Conservation (phyloP, 305 asterid species). For the Nicotiana rustica region DNA sequence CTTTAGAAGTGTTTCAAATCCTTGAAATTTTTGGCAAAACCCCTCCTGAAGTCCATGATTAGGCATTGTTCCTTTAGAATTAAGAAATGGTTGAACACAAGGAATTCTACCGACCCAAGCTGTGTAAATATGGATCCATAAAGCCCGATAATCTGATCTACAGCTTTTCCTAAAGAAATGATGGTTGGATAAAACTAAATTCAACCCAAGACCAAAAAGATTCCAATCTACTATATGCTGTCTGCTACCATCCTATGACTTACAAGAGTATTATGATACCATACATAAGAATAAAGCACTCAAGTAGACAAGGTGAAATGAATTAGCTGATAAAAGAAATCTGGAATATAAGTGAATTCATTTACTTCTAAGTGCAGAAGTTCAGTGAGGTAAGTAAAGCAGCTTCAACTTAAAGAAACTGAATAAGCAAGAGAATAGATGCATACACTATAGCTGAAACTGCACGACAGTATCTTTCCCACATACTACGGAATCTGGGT, state of each 20-base stretch:
- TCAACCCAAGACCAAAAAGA: neutral
- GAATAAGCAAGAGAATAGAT: slow-evolving; percentile 23
- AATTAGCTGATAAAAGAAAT: neutral
- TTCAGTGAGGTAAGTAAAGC: slow-evolving; percentile 3
- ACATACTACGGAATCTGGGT: slow-evolving; percentile 95
- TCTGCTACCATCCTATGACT: neutral
- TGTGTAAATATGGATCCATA: neutral
- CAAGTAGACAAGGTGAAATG: neutral
- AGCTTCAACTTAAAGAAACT: neutral
- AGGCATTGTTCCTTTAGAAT: neutral
- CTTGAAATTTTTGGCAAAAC: neutral
- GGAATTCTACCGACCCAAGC: neutral
- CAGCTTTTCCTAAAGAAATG: neutral
- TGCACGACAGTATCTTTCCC: slow-evolving; percentile 99
- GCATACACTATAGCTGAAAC: slow-evolving; percentile 98
- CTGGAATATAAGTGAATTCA: neutral
- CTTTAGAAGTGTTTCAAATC: neutral
- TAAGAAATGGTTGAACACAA: neutral
- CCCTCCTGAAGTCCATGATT: neutral
- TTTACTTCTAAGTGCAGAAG: neutral
- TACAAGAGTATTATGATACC: neutral
- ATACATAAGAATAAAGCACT: neutral
- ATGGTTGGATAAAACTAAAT: neutral
- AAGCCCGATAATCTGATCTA: neutral
- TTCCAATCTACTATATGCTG: neutral